Percentiles rank a stretch among this genome's conserved stretches.
Conservation (phyloP, 2,329 filamentous ascomycete genomes). For the Bretziella fagacearum region DNA sequence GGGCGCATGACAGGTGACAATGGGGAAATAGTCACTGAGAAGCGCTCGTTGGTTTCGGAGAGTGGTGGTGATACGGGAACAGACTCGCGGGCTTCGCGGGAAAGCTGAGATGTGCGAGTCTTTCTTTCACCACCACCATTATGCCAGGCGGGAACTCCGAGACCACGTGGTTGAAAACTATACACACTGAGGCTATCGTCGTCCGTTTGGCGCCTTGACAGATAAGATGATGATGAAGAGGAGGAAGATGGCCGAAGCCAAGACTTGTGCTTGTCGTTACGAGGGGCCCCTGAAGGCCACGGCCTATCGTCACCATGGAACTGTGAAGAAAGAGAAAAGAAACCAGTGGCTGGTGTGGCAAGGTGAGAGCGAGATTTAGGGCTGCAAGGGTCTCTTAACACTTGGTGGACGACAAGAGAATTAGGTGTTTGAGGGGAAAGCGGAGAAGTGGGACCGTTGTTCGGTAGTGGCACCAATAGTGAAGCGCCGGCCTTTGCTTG, state of each 20-base stretch:
- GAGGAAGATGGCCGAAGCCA: conserved; percentile 1
- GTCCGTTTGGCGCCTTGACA: background rate
- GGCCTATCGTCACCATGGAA: background rate
- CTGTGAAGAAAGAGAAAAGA: background rate
- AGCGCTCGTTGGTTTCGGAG: background rate
- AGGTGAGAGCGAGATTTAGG: background rate
- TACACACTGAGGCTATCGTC: background rate
- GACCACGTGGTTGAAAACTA: conserved; percentile 3
- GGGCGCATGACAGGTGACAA: background rate
- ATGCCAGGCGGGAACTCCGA: conserved; percentile 4
- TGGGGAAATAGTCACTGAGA: conserved; percentile 2
- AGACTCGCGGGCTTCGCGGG: background rate
- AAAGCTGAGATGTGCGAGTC: background rate
- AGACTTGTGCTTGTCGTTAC: background rate
- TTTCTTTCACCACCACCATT: background rate
- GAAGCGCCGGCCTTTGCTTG: conserved; percentile 4
- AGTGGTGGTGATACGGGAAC: background rate
- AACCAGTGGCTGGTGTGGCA: conserved; percentile 3
- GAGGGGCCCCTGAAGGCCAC: background rate
- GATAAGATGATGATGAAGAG: background rate
- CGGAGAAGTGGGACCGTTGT: background rate
- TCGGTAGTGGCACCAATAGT: background rate
- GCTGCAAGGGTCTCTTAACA: background rate
- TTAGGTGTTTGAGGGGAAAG: background rate
- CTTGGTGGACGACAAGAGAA: background rate